A percentile compares a stretch with the other conserved stretches of the same genome.
These are phyloP conservation scores for Atalantia buxifolia DNA, from an alignment of 345 rosid species.

Conservation along the genomic window DNA sequence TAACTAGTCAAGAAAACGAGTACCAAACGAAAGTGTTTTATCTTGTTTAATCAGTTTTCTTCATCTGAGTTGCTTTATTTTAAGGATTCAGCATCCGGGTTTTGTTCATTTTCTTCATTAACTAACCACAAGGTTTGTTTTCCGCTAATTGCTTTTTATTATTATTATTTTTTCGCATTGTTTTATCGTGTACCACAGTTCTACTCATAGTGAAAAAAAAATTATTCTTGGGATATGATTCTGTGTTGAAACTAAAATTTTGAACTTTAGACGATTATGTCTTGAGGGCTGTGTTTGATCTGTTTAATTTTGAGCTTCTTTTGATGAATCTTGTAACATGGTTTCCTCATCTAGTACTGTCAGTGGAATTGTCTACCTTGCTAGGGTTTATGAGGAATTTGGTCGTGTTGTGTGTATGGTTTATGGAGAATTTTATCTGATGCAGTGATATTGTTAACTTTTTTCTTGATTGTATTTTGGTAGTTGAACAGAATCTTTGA, in stretches of 20 bases:
- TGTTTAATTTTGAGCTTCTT: neutral
- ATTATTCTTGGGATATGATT: neutral
- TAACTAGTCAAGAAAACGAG: neutral
- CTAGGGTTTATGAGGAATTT: neutral
- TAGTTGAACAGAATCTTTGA: neutral
- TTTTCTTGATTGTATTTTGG: no score
- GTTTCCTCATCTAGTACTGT: no score
- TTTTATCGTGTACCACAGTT: neutral
- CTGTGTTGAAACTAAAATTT: neutral
- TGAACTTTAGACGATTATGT: neutral
- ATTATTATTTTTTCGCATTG: neutral
- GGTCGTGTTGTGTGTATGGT: no score
- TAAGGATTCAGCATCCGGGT: slow-evolving; percentile 11
- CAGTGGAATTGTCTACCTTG: neutral
- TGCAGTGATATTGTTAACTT: neutral
- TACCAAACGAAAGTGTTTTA: neutral
- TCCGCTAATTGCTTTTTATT: neutral
- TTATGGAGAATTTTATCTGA: neutral
- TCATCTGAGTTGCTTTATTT: slow-evolving; percentile 9
- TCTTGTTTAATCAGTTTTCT: neutral
- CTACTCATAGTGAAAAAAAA: neutral
- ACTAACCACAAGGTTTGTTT: slow-evolving; percentile 11
- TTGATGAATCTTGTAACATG: no score
- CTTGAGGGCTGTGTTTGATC: neutral
- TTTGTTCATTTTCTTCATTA: neutral